Conservation (phyloP, 495 filamentous ascomycete genomes). For the Aspergillus bertholletiae region DNA sequence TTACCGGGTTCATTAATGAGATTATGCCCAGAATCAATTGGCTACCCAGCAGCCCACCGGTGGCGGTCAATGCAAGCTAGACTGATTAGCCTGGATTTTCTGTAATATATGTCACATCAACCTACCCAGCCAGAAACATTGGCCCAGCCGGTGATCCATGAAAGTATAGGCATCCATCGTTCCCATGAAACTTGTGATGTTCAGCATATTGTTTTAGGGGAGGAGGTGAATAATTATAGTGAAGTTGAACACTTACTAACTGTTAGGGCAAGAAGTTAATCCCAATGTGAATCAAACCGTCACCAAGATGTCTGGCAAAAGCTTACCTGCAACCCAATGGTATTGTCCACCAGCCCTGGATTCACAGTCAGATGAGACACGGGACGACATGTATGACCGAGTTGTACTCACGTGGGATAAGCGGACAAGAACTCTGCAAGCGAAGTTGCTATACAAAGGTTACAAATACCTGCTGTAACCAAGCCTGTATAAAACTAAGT, state of each 20-base stretch:
- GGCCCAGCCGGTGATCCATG: slow-evolving; percentile 74
- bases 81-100: slow-evolving; percentile 42
- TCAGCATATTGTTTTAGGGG: slow-evolving; percentile 2
- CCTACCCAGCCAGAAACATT: slow-evolving; percentile 69
- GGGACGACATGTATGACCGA: background rate
- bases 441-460: slow-evolving; percentile 66
- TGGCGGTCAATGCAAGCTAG: slow-evolving; percentile 55
- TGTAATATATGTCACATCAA: background rate
- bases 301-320: background rate
- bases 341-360: slow-evolving; percentile 61
- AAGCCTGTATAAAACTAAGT: slow-evolving; percentile 43
- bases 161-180: slow-evolving; percentile 58
- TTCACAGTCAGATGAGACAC: slow-evolving; percentile 10
- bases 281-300: background rate
- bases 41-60: slow-evolving; percentile 48
- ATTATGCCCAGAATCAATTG: slow-evolving; percentile 58
- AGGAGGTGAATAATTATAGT: too few species aligned
- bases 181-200: slow-evolving; percentile 41
- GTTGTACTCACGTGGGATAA: slow-evolving; percentile 57
- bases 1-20: slow-evolving; percentile 51
- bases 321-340: slow-evolving; percentile 66
- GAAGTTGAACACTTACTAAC: slow-evolving; percentile 33
- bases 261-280: slow-evolving; percentile 7
- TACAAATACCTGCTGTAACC: slow-evolving; percentile 67
- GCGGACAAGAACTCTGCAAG: slow-evolving; percentile 71